Base-by-base conservation (phyloP, 2,329 filamentous ascomycete species). In the Penicillium sclerotiorum region DNA sequence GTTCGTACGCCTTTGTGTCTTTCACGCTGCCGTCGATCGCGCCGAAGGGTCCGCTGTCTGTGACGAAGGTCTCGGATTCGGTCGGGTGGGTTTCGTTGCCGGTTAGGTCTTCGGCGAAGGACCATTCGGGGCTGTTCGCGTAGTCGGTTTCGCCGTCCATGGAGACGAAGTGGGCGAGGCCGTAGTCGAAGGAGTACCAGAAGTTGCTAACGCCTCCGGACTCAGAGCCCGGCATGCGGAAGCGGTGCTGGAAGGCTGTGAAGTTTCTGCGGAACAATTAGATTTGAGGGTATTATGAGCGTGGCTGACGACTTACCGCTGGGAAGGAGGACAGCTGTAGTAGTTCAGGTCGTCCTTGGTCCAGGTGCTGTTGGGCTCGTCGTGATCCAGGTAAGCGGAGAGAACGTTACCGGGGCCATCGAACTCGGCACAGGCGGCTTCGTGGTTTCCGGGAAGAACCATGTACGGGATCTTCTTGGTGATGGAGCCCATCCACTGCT, bases 141-240 rank as follows among this genome's bases (percentile, higher is more conserved):
- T 73, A 80, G 60, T 80, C 78, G 30, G 78, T 80, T 60, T 80
- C 78, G 15, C 68, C 71, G 41, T 80, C 68, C 22, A 80, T 62
- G 15, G 72, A 65, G 53, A 80, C 64, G 50, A 80, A 80, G 59
- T 80, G 78, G 2, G 74, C 77, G n/a, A 79, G 66, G 20, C 78
- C 78, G 55, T 80, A 80, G 66, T 80, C 77, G 56, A 80, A 80
- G 1, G 74, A 78, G 64, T 80, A 80, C 78, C 78, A 80, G 58
- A 80, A 77, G 69, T 79, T 80, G 45, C 74, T 69, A 8, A 79
- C 75, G 27, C 78, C 78, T 4, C 74, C 74, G 8, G 68, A 70
- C 55, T 80, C 76, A 1, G 57, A 52, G 20, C 78, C 78, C 1
- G 77, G 76, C 75, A 80, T 80, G 45, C 73, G 72, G 70, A 80